A percentile compares a stretch with the other conserved stretches of the same genome.
Conservation (phyloP, 768 basidiomycete genomes). For the Rhodosporidiobolus sp. region DNA sequence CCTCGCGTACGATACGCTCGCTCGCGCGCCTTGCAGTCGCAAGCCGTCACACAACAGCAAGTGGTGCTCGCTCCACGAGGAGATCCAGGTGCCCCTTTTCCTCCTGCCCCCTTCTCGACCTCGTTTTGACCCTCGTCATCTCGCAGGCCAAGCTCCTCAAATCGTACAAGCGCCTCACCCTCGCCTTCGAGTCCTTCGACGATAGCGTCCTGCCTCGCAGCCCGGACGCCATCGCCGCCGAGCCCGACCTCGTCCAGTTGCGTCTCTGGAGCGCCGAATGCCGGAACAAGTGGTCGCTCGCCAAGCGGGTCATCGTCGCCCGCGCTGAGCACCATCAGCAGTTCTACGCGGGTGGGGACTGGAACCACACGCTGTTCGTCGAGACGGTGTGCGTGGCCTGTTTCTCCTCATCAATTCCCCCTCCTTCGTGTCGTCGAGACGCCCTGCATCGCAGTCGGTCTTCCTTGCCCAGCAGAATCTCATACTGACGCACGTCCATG, state of each 20-base stretch:
- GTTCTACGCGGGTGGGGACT: constrained; percentile 37
- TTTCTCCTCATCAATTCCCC: no score
- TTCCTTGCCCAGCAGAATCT: no score
- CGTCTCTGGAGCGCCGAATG: constrained; percentile 15
- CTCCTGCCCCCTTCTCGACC: no score
- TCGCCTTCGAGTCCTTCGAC: constrained; percentile 28
- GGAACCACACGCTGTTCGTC: constrained; percentile 30
- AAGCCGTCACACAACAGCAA: constrained; percentile 11
- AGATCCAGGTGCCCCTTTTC: constrained; percentile 24
- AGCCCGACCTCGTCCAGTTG: constrained; percentile 8
- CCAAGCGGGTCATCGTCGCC: constrained; percentile 21
- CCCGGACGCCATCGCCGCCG: background rate
- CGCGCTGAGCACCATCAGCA: constrained; percentile 37
- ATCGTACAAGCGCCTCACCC: constrained; percentile 36
- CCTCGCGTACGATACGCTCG: constrained; percentile 35
- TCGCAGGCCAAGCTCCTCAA: constrained; percentile 38
- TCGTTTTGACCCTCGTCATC: background rate
- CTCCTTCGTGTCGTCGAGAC: no score
- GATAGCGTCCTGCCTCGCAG: background rate
- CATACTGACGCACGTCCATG: no score
- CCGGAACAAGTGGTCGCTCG: constrained; percentile 22
- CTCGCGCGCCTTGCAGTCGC: constrained; percentile 5
- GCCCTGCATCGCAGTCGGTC: no score
- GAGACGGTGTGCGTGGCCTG: constrained; percentile 13
- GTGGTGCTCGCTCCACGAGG: constrained; percentile 37